Base-by-base conservation (phyloP, 1,284 basidiomycete genomes). In the Pseudozyma tsukubaensis region DNA sequence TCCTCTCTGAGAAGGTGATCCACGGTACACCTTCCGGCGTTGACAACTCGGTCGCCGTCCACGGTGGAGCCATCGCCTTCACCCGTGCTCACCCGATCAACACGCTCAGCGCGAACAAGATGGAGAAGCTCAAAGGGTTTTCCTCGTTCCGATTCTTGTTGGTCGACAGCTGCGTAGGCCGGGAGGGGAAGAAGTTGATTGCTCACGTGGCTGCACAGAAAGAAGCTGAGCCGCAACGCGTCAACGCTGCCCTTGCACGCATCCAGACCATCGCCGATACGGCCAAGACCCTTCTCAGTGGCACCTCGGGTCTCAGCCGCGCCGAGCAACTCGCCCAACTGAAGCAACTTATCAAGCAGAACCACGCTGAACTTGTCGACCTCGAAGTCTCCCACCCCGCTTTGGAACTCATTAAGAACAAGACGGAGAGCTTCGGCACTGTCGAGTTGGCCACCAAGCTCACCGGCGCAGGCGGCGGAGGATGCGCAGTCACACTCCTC, bases 1-100 rank as follows among this genome's bases (percentile, higher is more conserved):
- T 97, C 86, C 87, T 97, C 50, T 89, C 92, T 7, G 97, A 99
- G 86, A 98, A 98, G 86, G 92, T 99, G 39, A 87, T 98, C 54
- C 97, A 99, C 84, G 97, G 97, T 3, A 99, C 94, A 80, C 97
- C 97, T 0, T 96, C 93, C 63, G 97, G 97, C 19, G 93, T 99
- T 36, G 97, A 99, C 85, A 99, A 99, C 85, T 92, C 94, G 16
- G 94, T 98, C 36, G 89, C 94, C 9, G 92, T 94, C 0, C 93
- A 92, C 80, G 97, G 97, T 18, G 96, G 97, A 50, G 97, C 94
- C 19, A 88, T 99, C 71, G 90, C 92, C 24, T 99, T 97, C 85
- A 93, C 92, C 6, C 90, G 93, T 53, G 88, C 92, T 64, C 91
- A 92, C 32, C 92, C 92, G 77, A 90, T 71, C 24, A 81, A 81